phyloP scores from a whole-genome alignment of 306 rosid species.

The Lablab purpureus region DNA sequence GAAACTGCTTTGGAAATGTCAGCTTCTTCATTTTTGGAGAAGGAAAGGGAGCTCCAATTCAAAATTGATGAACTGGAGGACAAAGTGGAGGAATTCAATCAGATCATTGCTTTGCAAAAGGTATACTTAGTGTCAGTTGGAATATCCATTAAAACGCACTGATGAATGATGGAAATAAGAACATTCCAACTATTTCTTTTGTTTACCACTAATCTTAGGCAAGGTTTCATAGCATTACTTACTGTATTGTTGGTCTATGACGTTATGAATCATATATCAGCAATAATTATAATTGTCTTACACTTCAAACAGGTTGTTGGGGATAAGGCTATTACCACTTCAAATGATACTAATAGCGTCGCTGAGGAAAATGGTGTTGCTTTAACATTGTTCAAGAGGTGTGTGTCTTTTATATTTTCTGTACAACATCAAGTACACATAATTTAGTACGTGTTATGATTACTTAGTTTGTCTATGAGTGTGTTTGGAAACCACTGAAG shows the following conservation, averaged over 20 bases:
- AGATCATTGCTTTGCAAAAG: constrained; percentile 58
- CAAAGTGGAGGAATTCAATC: constrained; percentile 70
- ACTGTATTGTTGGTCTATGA: constrained; percentile 19
- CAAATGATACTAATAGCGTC: constrained; percentile 26
- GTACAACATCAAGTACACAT: neutral
- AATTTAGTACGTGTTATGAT: constrained; percentile 1
- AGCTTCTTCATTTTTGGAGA: constrained; percentile 65
- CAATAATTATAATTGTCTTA: constrained; percentile 21
- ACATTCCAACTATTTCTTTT: neutral
- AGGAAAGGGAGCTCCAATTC: constrained; percentile 75
- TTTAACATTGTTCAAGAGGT: constrained; percentile 58
- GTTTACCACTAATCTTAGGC: neutral
- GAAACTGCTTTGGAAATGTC: constrained; percentile 77
- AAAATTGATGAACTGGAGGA: constrained; percentile 72
- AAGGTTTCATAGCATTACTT: constrained; percentile 14
- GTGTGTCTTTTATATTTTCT: constrained; percentile 37
- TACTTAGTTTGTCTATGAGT: neutral
- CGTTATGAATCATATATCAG: constrained; percentile 15
- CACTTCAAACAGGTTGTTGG: constrained; percentile 56
- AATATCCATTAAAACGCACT: neutral
- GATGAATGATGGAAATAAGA: constrained; percentile 24
- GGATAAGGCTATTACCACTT: constrained; percentile 36
- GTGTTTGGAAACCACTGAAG: too few species aligned
- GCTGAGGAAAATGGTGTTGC: constrained; percentile 44
- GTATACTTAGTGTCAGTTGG: too few species aligned